These are phyloP conservation scores for Neospora caninum DNA, from an alignment of 169 alveolate genomes.

Conservation along the genomic window DNA sequence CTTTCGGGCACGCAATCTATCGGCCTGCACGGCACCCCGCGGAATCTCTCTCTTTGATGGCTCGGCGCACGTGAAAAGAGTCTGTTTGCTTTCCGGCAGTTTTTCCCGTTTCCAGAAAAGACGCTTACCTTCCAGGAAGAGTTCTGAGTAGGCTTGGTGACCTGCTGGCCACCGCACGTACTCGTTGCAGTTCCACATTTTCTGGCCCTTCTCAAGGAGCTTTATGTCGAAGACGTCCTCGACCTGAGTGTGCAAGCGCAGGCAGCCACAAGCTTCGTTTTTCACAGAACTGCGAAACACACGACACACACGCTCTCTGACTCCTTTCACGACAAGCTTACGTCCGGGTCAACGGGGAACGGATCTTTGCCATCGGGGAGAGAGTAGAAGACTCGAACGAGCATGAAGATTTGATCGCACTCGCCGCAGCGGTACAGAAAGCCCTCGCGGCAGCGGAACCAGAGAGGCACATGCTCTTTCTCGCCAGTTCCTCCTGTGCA, in stretches of 20 bases:
- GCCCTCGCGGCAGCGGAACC: slow-evolving; percentile 88
- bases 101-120: too few species aligned
- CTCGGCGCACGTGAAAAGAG: too few species aligned
- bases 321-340: not conserved
- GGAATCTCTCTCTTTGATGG: too few species aligned
- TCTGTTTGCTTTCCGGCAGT: too few species aligned
- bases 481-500: slow-evolving; percentile 92
- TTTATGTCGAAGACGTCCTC: slow-evolving; percentile 87
- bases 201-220: slow-evolving; percentile 83
- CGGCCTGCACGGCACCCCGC: too few species aligned
- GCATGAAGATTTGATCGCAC: slow-evolving; percentile 92
- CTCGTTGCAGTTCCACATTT: slow-evolving; percentile 85
- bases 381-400: slow-evolving; percentile 85
- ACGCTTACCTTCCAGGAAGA: slow-evolving; percentile 42
- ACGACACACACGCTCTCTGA: not conserved
- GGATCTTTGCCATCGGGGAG: slow-evolving; percentile 87
- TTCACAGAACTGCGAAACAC: not conserved
- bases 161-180: slow-evolving; percentile 87
- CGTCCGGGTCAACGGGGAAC: slow-evolving; percentile 76
- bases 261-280: not conserved
- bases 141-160: slow-evolving; percentile 58
- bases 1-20: too few species aligned
- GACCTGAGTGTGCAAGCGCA: slow-evolving; percentile 79
- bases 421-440: slow-evolving; percentile 91
- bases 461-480: slow-evolving; percentile 85